Conservation (phyloP, 2,329 filamentous ascomycete species). For the Annulohypoxylon truncatum region DNA sequence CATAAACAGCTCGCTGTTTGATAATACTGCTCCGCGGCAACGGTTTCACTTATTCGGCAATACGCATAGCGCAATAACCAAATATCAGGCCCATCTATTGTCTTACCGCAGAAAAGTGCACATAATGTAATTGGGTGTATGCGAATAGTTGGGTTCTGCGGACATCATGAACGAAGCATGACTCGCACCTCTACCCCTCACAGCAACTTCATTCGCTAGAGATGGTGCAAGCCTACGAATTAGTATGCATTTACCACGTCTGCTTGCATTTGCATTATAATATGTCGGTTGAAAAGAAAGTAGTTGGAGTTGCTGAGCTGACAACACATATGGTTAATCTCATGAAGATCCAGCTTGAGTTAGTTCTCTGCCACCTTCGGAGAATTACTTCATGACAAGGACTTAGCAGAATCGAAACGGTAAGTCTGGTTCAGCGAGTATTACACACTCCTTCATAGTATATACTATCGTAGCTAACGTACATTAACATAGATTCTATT, state of each 20-base stretch:
- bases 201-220: background rate
- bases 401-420: background rate
- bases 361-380: background rate
- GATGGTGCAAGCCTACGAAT: background rate
- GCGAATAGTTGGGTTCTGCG: slow-evolving; percentile 4
- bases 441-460: background rate
- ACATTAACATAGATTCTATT: background rate
- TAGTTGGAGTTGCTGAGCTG: background rate
- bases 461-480: background rate
- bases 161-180: slow-evolving; percentile 16
- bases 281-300: background rate
- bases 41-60: background rate
- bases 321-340: background rate
- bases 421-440: background rate
- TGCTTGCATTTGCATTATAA: background rate
- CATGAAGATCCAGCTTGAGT: background rate
- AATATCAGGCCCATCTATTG: background rate
- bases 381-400: background rate
- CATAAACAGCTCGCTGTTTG: background rate
- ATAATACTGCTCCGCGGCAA: background rate
- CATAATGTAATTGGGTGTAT: slow-evolving; percentile 4
- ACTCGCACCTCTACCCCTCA: slow-evolving; percentile 23
- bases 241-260: background rate
- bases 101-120: slow-evolving; percentile 12
- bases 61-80: background rate